Evolutionary conservation across 805 yeast genomes (phyloP).

Genomic region (Zygoascus tannicola): DNA sequence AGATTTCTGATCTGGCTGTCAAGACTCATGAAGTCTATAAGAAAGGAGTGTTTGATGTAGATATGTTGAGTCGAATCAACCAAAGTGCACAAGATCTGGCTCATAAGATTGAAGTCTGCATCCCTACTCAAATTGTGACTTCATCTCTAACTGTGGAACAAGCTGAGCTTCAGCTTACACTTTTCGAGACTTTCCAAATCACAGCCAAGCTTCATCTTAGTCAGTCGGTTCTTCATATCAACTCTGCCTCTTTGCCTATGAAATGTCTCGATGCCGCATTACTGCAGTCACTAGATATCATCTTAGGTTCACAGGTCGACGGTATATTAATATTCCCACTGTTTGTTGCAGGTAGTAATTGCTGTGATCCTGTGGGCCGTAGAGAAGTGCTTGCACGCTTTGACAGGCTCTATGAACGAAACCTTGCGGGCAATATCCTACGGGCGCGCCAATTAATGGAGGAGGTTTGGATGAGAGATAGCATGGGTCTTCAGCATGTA

Average conservation of each 20-base stretch:
- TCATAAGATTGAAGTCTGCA: conserved; percentile 37
- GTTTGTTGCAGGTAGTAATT: conserved; percentile 67
- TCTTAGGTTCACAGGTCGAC: conserved; percentile 59
- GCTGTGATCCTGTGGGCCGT: conserved; percentile 45
- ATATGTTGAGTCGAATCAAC: conserved; percentile 11
- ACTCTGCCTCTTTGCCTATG: conserved; percentile 54
- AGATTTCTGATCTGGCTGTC: conserved; percentile 51
- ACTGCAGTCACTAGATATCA: conserved; percentile 46
- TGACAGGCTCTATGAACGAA: conserved; percentile 48
- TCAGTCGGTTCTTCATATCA: conserved; percentile 52
- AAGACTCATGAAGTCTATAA: conserved; percentile 36
- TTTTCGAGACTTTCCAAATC: conserved; percentile 63
- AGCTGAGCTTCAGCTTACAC: conserved; percentile 53
- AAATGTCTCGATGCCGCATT: conserved; percentile 50
- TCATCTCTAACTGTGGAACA: conserved; percentile 36
- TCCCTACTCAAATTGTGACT: conserved; percentile 45
- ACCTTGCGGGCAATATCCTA: conserved; percentile 55
- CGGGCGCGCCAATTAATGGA: conserved; percentile 34
- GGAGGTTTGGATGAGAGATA: conserved; percentile 36
- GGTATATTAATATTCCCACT: conserved; percentile 67
- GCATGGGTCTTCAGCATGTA: conserved; percentile 47
- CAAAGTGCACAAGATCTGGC: conserved; percentile 34
- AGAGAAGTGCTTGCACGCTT: conserved; percentile 43
- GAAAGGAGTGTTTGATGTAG: conserved; percentile 14
- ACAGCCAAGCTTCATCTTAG: conserved; percentile 59